These are phyloP conservation scores for Geranomyces variabilis DNA, from an alignment of 192 early-diverging fungal species.

Conservation along the genomic window DNA sequence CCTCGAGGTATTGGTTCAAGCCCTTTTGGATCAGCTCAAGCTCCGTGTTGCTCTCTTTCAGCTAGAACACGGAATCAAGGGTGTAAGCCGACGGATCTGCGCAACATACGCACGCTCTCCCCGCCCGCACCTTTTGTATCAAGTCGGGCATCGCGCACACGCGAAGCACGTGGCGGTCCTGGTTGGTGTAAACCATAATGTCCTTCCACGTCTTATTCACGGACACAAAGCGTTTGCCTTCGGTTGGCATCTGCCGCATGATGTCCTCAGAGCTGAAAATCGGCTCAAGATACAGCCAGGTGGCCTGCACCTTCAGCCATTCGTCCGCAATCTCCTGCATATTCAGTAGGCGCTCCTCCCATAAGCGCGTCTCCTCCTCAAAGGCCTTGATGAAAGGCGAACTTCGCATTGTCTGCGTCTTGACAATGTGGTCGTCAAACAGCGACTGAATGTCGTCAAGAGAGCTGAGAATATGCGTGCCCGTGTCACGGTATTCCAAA, in stretches of 20 bases:
- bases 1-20: slow-evolving; percentile 63
- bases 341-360: slow-evolving; percentile 56
- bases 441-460: slow-evolving; percentile 65
- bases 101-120: too few species aligned
- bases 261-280: slow-evolving; percentile 69
- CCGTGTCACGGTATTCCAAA: slow-evolving; percentile 63
- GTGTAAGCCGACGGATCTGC: too few species aligned
- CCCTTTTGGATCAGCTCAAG: slow-evolving; percentile 68
- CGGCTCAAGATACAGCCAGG: slow-evolving; percentile 66
- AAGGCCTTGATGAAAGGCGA: slow-evolving; percentile 68
- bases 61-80: slow-evolving; percentile 14
- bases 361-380: slow-evolving; percentile 57
- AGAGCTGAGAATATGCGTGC: slow-evolving; percentile 58
- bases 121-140: slow-evolving; percentile 29
- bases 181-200: slow-evolving; percentile 54
- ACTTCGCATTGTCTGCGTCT: slow-evolving; percentile 65
- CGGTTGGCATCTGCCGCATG: slow-evolving; percentile 67
- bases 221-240: slow-evolving; percentile 60
- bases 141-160: slow-evolving; percentile 62
- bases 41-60: slow-evolving; percentile 60
- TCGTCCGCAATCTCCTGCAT: slow-evolving; percentile 67
- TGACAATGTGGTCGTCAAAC: slow-evolving; percentile 68
- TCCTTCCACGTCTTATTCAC: slow-evolving; percentile 70
- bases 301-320: slow-evolving; percentile 66
- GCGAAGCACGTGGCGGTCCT: slow-evolving; percentile 53